Evolutionary conservation across 1,139 yeast species (phyloP), one percentile per base, ranked within the genome.

Genomic region (Zhuliangozyma parablackwelliae): DNA sequence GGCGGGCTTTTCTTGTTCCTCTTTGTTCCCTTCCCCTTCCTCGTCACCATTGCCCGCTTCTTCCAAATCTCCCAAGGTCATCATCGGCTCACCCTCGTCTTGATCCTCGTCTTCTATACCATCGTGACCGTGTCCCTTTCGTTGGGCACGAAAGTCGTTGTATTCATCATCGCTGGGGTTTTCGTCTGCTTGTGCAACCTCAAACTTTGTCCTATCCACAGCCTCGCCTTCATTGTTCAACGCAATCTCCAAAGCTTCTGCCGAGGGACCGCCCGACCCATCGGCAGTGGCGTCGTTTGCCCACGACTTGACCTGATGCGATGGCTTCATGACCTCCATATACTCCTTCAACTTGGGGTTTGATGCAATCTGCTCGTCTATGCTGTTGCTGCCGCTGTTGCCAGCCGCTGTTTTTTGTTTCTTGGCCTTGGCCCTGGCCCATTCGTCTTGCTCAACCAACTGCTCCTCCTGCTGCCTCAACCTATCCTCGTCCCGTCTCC

Each of bases 311-410:
- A 68, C 71, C 43, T 74, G 76, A 38, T 75, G 69, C 9, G 86
- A 69, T 3, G 94, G 90, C 49, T 84, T 86, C 80, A 88, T 84
- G 4, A 87, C 85, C 46, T 84, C 86, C 60, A 92, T 69, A 48
- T 75, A 92, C 54, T 92, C 97, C 48, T 75, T 73, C 50, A 92
- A 70, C 46, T 81, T 80, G 5, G 85, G 80, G 56, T 90, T 80
- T 41, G 61, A 68, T 33, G 70, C 75, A 49, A 83, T 78, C 44
- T 78, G 82, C 32, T 75, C 72, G 48, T 80, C 82, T 24, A 82
- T 61, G 26, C 57, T 51, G 1, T 65, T 58, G 10, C 32, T 38
- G n/a, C 26, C 35, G 4, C 16, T 4, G 4, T 3, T 16, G 39
- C 55, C 53, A 30, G 52, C 35, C 4, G 11, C 11, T 42, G 56